A percentile compares a stretch with the other conserved stretches of the same genome.
These are phyloP conservation scores for Fomitopsis schrenkii DNA, from an alignment of 1,284 basidiomycete genomes.

Conservation along the genomic window DNA sequence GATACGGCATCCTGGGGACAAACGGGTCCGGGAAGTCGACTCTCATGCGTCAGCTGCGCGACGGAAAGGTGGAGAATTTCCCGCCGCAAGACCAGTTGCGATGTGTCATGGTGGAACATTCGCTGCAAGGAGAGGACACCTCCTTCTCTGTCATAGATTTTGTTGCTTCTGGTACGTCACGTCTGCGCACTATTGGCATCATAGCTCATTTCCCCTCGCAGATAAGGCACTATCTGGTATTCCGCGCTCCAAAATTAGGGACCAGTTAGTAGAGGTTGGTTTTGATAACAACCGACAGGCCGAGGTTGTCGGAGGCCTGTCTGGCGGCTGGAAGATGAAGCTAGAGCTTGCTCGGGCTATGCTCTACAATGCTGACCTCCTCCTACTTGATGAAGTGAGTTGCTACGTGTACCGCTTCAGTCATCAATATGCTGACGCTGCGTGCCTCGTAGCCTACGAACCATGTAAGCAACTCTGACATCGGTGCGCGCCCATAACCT, in stretches of 20 bases:
- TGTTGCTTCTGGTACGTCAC: constrained; percentile 68
- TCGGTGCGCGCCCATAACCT: constrained; percentile 8
- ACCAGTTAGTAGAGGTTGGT: constrained; percentile 83
- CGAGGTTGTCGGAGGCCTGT: constrained; percentile 86
- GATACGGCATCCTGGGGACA: constrained; percentile 94
- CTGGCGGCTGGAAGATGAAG: constrained; percentile 99
- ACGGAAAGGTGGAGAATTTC: constrained; percentile 95
- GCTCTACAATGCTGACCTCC: constrained; percentile 93
- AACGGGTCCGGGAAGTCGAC: constrained; percentile 98
- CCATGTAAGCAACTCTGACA: constrained; percentile 58
- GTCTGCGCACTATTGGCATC: neutral
- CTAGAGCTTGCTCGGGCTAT: constrained; percentile 91
- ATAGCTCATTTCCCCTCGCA: constrained; percentile 20
- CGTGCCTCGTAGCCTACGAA: constrained; percentile 73
- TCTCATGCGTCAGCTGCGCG: constrained; percentile 92
- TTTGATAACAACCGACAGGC: constrained; percentile 87
- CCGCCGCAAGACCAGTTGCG: constrained; percentile 85
- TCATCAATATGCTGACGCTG: constrained; percentile 12
- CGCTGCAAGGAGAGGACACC: constrained; percentile 89
- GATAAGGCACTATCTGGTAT: constrained; percentile 60
- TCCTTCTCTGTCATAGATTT: constrained; percentile 84
- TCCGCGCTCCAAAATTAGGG: constrained; percentile 66
- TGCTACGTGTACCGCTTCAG: constrained; percentile 1
- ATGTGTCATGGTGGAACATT: constrained; percentile 95
- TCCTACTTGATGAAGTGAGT: constrained; percentile 80